Base-by-base conservation (phyloP, 371 early-diverging fungal species). In the Mortierella sp. region DNA sequence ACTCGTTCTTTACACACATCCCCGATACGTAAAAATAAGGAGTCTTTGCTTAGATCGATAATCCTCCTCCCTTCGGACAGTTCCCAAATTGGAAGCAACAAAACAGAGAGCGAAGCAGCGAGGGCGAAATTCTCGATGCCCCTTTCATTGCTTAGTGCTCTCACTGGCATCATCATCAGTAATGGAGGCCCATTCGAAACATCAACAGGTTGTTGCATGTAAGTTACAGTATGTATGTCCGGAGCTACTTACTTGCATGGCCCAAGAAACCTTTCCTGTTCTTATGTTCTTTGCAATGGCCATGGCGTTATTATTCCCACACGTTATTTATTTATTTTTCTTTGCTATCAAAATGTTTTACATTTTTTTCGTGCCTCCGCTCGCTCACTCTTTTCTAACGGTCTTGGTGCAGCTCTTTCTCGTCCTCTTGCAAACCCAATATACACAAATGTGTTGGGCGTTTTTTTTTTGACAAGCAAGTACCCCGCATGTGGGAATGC, bases 41-140 rank as follows among this genome's bases (percentile, higher is more conserved):
- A 6, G 26, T 38, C n/a, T 38, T 38, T 38, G 58, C 55, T 55
- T 34, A 68, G 68, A 68, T 68, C 68, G 68, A 68, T 68, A 68
- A 68, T 60, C 28, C 28, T 14, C 60, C 55, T n/a, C n/a, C n/a
- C 38, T 19, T 73, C 73, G 73, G 73, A 50, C 73, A 73, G 52
- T 73, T 73, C 73, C 73, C 73, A n/a, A 34, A 52, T 73, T 34
- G 26, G 72, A 48, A 73, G 50, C 28, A 73, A 48, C 13, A 34
- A 11, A 31, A 42, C 28, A 31, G 28, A 14, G 50, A 50, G 50
- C 3, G 50, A 47, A 47, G 47, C 47, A 16, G 50, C 50, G 48
- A 71, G 52, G 38, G 73, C 72, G 50, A 45, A 68, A 68, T 42
- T 68, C 42, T 24, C 31, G 7, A n/a, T n/a, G 0, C 31, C 26